These are phyloP conservation scores for Botrytis fragariae DNA, from an alignment of 2,329 filamentous ascomycete species.

Conservation along the genomic window DNA sequence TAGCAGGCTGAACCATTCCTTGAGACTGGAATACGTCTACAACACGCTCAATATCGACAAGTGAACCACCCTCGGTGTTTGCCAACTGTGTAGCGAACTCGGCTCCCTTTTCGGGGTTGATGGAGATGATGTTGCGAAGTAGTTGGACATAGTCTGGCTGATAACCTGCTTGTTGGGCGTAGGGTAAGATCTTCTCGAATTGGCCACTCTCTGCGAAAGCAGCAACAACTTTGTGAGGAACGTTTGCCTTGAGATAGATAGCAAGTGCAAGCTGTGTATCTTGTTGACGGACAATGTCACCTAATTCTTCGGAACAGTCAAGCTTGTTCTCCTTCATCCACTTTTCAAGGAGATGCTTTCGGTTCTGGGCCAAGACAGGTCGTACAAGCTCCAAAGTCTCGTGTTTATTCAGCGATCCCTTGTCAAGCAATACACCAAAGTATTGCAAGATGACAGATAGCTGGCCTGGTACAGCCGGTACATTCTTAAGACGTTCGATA, in stretches of 20 bases:
- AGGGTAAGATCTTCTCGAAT: constrained; percentile 94
- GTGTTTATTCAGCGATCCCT: constrained; percentile 86
- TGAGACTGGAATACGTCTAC: constrained; percentile 98
- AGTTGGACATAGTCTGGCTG: constrained; percentile 93
- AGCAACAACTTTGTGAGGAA: constrained; percentile 90
- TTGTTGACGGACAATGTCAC: constrained; percentile 87
- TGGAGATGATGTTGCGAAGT: constrained; percentile 76
- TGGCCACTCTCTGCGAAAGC: constrained; percentile 93
- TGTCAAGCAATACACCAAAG: constrained; percentile 95
- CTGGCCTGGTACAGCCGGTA: constrained; percentile 76
- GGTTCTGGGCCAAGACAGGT: constrained; percentile 87
- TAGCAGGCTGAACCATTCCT: constrained; percentile 95
- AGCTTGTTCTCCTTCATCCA: constrained; percentile 97
- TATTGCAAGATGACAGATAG: constrained; percentile 96
- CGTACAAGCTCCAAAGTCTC: constrained; percentile 92
- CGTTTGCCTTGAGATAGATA: constrained; percentile 88
- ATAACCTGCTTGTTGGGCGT: constrained; percentile 80
- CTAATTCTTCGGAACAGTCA: constrained; percentile 92
- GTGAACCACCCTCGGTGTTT: constrained; percentile 80
- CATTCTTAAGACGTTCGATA: constrained; percentile 90
- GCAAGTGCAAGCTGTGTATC: constrained; percentile 83
- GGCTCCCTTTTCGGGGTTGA: constrained; percentile 88
- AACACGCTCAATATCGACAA: constrained; percentile 90
- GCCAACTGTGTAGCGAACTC: constrained; percentile 93
- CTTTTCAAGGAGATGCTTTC: constrained; percentile 95